These are phyloP conservation scores for Stenocarpella maydis DNA, from an alignment of 2,329 filamentous ascomycete species.

Conservation along the genomic window DNA sequence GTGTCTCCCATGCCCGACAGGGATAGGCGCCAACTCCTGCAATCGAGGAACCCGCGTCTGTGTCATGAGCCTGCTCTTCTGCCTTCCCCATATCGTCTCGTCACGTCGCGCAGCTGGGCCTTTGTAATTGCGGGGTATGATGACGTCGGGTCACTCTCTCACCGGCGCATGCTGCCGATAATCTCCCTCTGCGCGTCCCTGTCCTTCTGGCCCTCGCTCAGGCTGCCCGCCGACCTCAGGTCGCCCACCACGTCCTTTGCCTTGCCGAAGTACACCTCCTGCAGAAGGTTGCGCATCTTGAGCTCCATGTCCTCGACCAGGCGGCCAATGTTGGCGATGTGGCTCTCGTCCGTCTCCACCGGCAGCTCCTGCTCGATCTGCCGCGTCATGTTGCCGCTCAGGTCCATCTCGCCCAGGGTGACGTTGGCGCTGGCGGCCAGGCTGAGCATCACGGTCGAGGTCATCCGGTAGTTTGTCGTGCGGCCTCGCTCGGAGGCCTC, in stretches of 20 bases:
- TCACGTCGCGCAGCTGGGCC: constrained; percentile 1
- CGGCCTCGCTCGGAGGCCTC: constrained; percentile 93
- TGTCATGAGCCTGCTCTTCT: not conserved
- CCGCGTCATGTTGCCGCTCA: constrained; percentile 97
- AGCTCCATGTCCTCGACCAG: constrained; percentile 99
- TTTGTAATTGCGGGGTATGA: not conserved
- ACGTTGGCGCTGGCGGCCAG: constrained; percentile 66
- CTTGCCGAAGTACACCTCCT: constrained; percentile 99
- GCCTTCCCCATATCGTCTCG: not conserved
- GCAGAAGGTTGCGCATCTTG: constrained; percentile 97
- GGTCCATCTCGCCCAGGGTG: constrained; percentile 83
- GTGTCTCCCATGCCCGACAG: constrained; percentile 24
- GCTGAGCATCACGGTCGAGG: constrained; percentile 93
- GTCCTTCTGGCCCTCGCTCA: constrained; percentile 87
- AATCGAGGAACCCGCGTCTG: constrained; percentile 17
- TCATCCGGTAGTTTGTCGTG: constrained; percentile 96
- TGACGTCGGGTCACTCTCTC: constrained; percentile 43
- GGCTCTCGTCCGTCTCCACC: constrained; percentile 88
- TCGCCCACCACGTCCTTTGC: constrained; percentile 98
- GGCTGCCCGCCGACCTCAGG: constrained; percentile 81
- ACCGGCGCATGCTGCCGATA: constrained; percentile 68
- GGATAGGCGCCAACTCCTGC: constrained; percentile 21
- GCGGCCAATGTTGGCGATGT: constrained; percentile 93
- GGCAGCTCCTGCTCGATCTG: constrained; percentile 93
- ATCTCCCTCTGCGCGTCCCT: constrained; percentile 88